Conservation (phyloP, 1,284 basidiomycete genomes). For the Macrocystidia cucumis region DNA sequence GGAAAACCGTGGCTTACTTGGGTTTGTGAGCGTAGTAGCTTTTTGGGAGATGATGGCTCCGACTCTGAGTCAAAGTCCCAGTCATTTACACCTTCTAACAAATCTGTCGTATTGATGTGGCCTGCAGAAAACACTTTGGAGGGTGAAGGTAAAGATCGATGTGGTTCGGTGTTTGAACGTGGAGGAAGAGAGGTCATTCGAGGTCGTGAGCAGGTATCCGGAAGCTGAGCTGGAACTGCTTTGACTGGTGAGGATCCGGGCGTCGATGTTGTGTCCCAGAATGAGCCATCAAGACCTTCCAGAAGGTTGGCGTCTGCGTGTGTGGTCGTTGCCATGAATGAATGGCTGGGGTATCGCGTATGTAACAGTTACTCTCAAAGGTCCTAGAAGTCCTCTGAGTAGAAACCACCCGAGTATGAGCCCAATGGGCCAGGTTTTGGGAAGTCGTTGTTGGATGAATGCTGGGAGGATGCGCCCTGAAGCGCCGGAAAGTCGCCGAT, state of each 20-base stretch:
- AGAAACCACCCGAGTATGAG: too few species aligned
- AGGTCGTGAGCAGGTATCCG: constrained; percentile 6
- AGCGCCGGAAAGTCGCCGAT: too few species aligned
- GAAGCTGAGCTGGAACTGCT: constrained; percentile 4
- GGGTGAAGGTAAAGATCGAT: constrained; percentile 10
- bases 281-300: constrained; percentile 34
- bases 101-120: constrained; percentile 28
- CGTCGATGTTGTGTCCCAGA: constrained; percentile 34
- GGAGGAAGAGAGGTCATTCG: constrained; percentile 7
- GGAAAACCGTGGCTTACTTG: constrained; percentile 4
- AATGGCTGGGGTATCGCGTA: too few species aligned
- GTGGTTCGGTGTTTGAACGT: constrained; percentile 3
- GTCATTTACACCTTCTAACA: constrained; percentile 50
- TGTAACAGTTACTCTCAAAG: too few species aligned
- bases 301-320: constrained; percentile 33
- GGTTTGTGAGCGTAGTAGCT: constrained; percentile 18
- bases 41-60: constrained; percentile 31
- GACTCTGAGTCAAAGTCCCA: constrained; percentile 48
- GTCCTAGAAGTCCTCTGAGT: too few species aligned
- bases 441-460: too few species aligned
- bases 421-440: too few species aligned
- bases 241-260: constrained; percentile 24
- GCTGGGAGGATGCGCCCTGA: too few species aligned
- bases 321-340: too few species aligned
- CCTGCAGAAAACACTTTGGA: constrained; percentile 16